Percentiles rank a stretch among this genome's conserved stretches.
phyloP scores from a whole-genome alignment of 768 basidiomycete genomes.

The Artomyces pyxidatus region DNA sequence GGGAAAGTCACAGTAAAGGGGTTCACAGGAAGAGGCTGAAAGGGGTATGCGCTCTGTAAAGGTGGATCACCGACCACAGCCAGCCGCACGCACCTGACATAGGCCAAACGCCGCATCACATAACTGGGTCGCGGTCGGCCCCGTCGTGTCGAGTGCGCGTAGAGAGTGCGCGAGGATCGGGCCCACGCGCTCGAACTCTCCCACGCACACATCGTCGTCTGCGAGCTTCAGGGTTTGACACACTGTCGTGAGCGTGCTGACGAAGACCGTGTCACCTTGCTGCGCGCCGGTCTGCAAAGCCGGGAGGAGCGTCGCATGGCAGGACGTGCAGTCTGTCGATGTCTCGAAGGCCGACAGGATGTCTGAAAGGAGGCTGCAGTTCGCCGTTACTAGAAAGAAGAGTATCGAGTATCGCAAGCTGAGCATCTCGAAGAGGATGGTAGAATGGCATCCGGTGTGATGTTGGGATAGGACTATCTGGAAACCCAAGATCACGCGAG shows the following conservation, averaged over 20 bases:
- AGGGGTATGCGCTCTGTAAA: background rate
- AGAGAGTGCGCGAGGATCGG: background rate
- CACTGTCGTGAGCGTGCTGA: background rate
- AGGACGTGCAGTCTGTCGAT: background rate
- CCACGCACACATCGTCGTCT: conserved; percentile 1
- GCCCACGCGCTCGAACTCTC: background rate
- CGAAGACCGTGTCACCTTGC: background rate
- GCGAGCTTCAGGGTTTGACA: conserved; percentile 1
- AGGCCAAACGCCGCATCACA: conserved; percentile 1
- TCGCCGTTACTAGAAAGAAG: too few relatives aligned
- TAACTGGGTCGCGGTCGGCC: background rate
- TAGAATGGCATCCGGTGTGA: too few relatives aligned
- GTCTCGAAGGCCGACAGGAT: background rate
- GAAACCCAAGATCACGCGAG: too few relatives aligned
- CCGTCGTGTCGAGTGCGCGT: background rate
- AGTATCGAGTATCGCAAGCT: too few relatives aligned
- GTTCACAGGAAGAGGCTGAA: background rate
- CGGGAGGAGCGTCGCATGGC: background rate
- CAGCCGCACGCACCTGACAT: background rate
- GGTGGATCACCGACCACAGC: background rate
- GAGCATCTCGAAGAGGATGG: too few relatives aligned
- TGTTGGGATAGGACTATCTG: too few relatives aligned
- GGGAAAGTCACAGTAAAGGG: background rate
- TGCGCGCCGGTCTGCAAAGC: background rate
- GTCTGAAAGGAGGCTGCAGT: background rate